phyloP scores from a whole-genome alignment of 2,329 filamentous ascomycete genomes.

The Aspergillus sp. region DNA sequence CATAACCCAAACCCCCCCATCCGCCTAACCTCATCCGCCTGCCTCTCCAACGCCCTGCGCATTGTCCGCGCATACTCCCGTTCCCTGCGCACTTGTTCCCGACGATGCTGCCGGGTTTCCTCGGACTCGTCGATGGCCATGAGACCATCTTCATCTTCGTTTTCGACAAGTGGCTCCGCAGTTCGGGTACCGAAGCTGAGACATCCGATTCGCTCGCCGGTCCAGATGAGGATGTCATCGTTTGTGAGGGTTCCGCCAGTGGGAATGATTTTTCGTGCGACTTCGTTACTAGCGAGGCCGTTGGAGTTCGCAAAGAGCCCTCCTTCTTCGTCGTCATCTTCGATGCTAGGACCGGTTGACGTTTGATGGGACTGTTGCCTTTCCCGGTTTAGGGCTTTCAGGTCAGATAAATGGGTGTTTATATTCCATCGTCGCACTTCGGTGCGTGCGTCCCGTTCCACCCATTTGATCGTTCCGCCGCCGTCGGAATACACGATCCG shows the following conservation, averaged over 20 bases:
- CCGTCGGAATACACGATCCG: conserved; percentile 77
- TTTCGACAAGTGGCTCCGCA: conserved; percentile 18
- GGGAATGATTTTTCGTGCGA: conserved; percentile 71
- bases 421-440: conserved; percentile 51
- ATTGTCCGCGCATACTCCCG: conserved; percentile 61
- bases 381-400: neutral
- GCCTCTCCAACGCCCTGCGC: conserved; percentile 63
- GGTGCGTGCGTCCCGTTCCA: conserved; percentile 68
- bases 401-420: conserved; percentile 35
- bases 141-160: conserved; percentile 25
- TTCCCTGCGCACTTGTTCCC: conserved; percentile 29
- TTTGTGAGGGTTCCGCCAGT: conserved; percentile 41
- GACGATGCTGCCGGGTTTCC: conserved; percentile 21
- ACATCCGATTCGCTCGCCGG: conserved; percentile 67
- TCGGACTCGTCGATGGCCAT: conserved; percentile 17
- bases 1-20: conserved; percentile 41
- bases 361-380: neutral
- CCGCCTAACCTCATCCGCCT: conserved; percentile 71
- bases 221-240: conserved; percentile 77
- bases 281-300: conserved; percentile 42
- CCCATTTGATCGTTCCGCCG: conserved; percentile 78
- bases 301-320: no score
- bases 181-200: conserved; percentile 55
- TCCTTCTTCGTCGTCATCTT: conserved; percentile 8
- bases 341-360: conserved; percentile 1